Evolutionary conservation across 345 rosid genomes (phyloP).

Genomic region (Eucalyptus sideroxylon): DNA sequence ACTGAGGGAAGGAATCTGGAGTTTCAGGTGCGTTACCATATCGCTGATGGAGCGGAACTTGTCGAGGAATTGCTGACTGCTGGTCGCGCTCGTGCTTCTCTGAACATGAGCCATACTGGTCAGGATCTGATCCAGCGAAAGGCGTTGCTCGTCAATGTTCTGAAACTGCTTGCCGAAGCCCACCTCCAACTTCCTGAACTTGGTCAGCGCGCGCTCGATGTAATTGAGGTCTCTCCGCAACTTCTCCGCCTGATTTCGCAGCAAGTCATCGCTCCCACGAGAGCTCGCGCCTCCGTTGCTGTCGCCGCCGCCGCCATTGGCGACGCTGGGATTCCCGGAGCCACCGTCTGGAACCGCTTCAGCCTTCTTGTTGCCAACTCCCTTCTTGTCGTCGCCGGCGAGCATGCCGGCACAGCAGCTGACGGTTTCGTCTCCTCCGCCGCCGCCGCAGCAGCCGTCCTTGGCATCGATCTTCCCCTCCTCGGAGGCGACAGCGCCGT

Average conservation of each 20-base stretch:
- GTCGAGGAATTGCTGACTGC: too few relatives aligned
- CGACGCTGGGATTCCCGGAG: fast-evolving
- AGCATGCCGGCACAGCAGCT: neutral
- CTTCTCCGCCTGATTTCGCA: neutral
- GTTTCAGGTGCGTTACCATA: neutral
- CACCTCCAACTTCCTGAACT: fast-evolving
- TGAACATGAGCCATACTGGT: neutral
- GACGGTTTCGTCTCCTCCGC: neutral
- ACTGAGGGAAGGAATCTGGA: neutral
- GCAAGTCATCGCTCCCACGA: fast-evolving
- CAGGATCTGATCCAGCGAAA: neutral
- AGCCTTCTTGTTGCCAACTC: neutral
- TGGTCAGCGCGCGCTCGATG: neutral
- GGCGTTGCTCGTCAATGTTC: fast-evolving
- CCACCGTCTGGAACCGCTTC: fast-evolving
- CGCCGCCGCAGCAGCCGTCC: fast-evolving
- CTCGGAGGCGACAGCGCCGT: neutral
- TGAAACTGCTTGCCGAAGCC: fast-evolving
- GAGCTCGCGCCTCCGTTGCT: neutral
- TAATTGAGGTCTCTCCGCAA: neutral
- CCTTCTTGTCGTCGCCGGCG: neutral
- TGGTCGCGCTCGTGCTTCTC: neutral
- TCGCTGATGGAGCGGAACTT: neutral
- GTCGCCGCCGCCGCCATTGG: neutral
- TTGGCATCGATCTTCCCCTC: fast-evolving